Base-by-base conservation (phyloP, 2,329 filamentous ascomycete genomes). In the Alternaria ventricosa region DNA sequence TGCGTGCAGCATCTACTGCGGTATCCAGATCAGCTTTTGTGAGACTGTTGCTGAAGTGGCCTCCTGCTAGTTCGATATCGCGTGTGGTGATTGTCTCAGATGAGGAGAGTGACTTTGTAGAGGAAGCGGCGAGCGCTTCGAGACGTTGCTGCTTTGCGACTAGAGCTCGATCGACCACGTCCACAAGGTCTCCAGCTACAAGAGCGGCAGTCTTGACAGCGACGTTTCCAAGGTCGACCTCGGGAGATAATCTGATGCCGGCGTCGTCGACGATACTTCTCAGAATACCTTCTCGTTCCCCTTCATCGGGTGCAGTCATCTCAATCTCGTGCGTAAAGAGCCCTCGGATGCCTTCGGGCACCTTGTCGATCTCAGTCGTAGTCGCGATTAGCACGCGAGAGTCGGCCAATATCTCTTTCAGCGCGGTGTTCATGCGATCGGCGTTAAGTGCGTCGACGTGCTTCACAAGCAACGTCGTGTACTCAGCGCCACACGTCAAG, bases 251-350 rank as follows among this genome's bases (percentile, higher is more conserved):
- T n/a, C 88, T 87, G 22, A 97, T 86, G 3, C 92, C 90, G 27
- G 89, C 88, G 62, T 93, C 90, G 33, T 92, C 87, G 33, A 97
- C 87, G 36, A 96, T 92, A 63, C 89, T 90, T 55, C 88, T 88
- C 9, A 99, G 82, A 50, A 98, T 96, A 3, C 91, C 92, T 82
- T 97, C 94, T 82, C 96, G 87, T 80, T 98, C 95, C 25, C 89
- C 89, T 78, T 99, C 96, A 71, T 98, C 94, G 0, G 96, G 96
- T 0, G 96, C 96, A 47, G 85, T 88, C 88, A 99, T 93, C 75
- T 98, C 95, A 45, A 99, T 86, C 79, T 99, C 96, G 73, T 99
- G 95, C 0, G 94, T 97, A 78, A 99, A 98, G 3, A 98, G 84
- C 11, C 93, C 93, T 57, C 96, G 89, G 20, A 98, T 90, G 1